Percentiles rank a stretch among this genome's conserved stretches.
Conservation (phyloP, 2,329 filamentous ascomycete genomes). For the Pseudocercospora pini-densiflorae region DNA sequence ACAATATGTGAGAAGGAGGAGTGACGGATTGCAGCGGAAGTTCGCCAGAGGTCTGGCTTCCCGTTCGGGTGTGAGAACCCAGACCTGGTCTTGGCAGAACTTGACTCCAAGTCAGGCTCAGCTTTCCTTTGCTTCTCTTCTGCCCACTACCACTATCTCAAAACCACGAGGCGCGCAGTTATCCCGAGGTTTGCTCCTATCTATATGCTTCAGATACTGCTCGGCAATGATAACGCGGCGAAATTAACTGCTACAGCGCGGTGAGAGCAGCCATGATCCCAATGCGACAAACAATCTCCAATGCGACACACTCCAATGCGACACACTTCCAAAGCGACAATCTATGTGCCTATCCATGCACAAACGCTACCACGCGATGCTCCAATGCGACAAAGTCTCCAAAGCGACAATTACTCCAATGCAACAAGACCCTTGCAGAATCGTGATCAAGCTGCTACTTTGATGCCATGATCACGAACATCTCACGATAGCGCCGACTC, state of each 20-base stretch:
- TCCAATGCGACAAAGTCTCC: not conserved
- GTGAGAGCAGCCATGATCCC: not conserved
- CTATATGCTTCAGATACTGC: not conserved
- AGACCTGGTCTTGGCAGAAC: not conserved
- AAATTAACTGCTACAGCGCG: not conserved
- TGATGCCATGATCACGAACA: not conserved
- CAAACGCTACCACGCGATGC: not conserved
- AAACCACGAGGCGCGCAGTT: not conserved
- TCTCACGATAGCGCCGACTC: not conserved
- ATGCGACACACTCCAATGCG: not conserved
- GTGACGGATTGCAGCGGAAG: too few species aligned
- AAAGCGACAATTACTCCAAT: not conserved
- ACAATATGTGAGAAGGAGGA: too few species aligned
- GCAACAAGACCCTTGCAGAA: not conserved
- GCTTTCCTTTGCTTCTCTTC: slow-evolving; percentile 2
- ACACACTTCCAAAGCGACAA: not conserved
- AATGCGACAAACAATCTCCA: not conserved
- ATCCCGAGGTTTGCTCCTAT: not conserved
- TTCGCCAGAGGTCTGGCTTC: not conserved
- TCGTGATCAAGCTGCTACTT: not conserved
- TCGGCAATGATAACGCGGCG: not conserved
- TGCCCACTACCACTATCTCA: not conserved
- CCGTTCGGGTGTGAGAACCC: not conserved
- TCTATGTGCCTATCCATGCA: not conserved
- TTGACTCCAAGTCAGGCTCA: not conserved